Evolutionary conservation across 495 filamentous ascomycete species (phyloP), one percentile per base, ranked within the genome.

Genomic region (Neurospora pannonica): DNA sequence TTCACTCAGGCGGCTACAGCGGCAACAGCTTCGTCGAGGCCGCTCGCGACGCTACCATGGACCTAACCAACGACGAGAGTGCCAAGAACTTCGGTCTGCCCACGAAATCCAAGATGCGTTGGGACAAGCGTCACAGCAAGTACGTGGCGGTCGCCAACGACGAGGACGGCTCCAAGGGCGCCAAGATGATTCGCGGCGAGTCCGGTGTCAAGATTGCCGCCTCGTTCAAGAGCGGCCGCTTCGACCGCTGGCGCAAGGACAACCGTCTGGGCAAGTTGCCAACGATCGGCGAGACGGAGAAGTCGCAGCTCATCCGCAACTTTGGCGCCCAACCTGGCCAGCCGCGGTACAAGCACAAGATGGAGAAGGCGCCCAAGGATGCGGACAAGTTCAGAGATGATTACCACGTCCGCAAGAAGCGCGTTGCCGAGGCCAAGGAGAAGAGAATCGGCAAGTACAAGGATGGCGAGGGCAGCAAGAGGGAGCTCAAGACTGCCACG

Each of bases 121-220:
- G 96, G 96, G 96, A 99, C 85, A 97, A 97, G 88, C 95, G 96
- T 78, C 89, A 90, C 77, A 95, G 92, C 83, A 98, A 98, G 84
- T 99, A 98, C 83, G 95, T 99, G 8, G 84, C 92, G 3, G 87
- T 91, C 36, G 90, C 89, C 74, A 97, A 98, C 86, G 96, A 98
- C 82, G 93, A 97, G 78, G 96, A 98, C 85, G 97, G 96, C 21
- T 94, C 90, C 70, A 92, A 92, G 81, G 94, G 94, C 70, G 85
- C 85, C n/a, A 92, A 90, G 73, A 90, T 97, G 83, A 92, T 99
- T 48, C 88, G 90, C 70, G 94, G 97, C 73, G 96, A 99, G 84
- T 92, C 89, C 80, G 96, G 96, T 67, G 94, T 94, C 84, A 98
- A 98, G 87, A 97, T 99, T 74, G 92, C 96, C 2, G 93, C 96